A percentile compares a stretch with the other conserved stretches of the same genome.
Conservation (phyloP, 75 land plant genomes). For the Selaginella moellendorffii region DNA sequence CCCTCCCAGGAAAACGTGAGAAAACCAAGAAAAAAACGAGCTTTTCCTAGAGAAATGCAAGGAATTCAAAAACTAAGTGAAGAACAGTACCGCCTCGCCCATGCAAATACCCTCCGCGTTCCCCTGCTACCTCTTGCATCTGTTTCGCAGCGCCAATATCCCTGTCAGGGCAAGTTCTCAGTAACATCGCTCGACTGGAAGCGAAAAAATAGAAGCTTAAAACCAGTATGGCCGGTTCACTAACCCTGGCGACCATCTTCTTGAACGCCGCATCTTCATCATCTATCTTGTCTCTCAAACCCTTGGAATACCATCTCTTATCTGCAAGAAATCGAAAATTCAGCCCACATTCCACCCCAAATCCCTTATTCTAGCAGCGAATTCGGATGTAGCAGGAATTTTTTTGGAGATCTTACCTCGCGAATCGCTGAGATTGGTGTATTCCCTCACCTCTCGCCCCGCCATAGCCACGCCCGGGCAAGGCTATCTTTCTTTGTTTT, state of each 20-base stretch:
- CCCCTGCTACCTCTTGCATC: conserved; percentile 99
- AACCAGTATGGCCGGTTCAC: conserved; percentile 35
- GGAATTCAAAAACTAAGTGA: too few species aligned
- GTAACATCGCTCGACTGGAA: conserved; percentile 21
- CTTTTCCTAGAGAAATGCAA: too few species aligned
- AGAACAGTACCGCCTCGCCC: conserved; percentile 78
- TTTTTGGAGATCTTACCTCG: too few species aligned
- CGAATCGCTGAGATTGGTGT: conserved; percentile 88
- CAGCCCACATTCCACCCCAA: too few species aligned
- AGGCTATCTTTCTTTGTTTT: too few species aligned
- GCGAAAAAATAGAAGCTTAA: background rate
- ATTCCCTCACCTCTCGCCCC: conserved; percentile 88
- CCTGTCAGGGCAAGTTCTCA: conserved; percentile 98
- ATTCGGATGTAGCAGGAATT: too few species aligned
- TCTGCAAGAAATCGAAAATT: conserved; percentile 25
- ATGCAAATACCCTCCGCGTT: conserved; percentile 99
- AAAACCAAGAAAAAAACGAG: too few species aligned
- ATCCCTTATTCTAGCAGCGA: too few species aligned
- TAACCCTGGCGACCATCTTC: conserved; percentile 98
- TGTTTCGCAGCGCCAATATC: conserved; percentile 66
- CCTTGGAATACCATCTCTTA: conserved; percentile 68
- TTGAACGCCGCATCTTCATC: conserved; percentile 92
- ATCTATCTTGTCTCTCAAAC: conserved; percentile 85
- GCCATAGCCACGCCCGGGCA: too few species aligned
- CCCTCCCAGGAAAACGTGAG: too few species aligned